Percentiles rank a stretch among this genome's conserved stretches.
These are phyloP conservation scores for Funneliformis caledonium DNA, from an alignment of 371 early-diverging fungal species.

Conservation along the genomic window DNA sequence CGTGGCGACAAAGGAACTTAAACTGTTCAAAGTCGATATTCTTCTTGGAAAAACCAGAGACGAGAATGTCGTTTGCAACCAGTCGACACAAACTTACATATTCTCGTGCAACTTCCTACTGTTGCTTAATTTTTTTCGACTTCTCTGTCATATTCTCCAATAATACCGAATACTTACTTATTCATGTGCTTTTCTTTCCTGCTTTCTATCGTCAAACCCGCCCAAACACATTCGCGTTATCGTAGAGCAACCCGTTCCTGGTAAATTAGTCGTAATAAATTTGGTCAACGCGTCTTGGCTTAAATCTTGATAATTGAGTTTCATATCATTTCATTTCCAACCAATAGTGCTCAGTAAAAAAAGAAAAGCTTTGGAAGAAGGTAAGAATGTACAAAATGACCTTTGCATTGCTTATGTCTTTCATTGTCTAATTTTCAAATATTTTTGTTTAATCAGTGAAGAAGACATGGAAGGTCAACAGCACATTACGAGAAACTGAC, in stretches of 20 bases:
- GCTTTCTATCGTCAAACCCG: too few relatives aligned
- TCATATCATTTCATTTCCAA: not conserved
- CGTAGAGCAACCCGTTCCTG: too few relatives aligned
- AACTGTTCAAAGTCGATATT: constrained; percentile 1
- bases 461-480: constrained; percentile 28
- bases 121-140: too few relatives aligned
- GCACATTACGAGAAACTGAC: constrained; percentile 19
- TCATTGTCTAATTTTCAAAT: too few relatives aligned
- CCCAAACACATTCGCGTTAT: too few relatives aligned
- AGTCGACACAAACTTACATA: not conserved
- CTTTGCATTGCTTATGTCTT: too few relatives aligned
- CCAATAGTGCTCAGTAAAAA: not conserved
- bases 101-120: constrained; percentile 1
- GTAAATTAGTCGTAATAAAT: too few relatives aligned
- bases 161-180: too few relatives aligned
- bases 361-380: constrained; percentile 22
- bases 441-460: constrained; percentile 9
- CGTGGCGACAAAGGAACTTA: not conserved
- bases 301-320: too few relatives aligned
- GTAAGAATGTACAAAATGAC: not conserved
- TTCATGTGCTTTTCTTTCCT: too few relatives aligned
- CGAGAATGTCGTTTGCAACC: not conserved
- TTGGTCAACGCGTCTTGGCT: too few relatives aligned
- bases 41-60: not conserved
- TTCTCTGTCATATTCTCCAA: too few relatives aligned